Evolutionary conservation across 495 filamentous ascomycete genomes (phyloP).

Genomic region (Aspergillus saccharolyticus): DNA sequence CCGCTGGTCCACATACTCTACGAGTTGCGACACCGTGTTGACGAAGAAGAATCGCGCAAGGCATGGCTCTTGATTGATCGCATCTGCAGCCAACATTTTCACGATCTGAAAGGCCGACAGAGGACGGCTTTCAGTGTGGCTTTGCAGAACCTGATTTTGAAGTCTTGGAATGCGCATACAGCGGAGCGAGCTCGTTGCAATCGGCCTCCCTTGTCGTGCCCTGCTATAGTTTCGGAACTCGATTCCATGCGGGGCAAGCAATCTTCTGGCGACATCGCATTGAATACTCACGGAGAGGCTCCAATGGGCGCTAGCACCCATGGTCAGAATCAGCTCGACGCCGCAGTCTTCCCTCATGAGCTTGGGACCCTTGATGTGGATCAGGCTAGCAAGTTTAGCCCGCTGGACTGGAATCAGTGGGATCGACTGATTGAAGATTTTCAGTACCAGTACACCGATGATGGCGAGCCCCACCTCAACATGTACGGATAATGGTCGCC

Average conservation of each 20-base stretch:
- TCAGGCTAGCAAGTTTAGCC: slow-evolving; percentile 17
- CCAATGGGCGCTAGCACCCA: background rate
- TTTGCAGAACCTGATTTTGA: slow-evolving; percentile 31
- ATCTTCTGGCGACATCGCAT: background rate
- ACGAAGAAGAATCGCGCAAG: slow-evolving; percentile 24
- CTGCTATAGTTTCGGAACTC: slow-evolving; percentile 15
- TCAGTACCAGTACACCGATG: slow-evolving; percentile 10
- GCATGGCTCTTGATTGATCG: slow-evolving; percentile 33
- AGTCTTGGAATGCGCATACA: slow-evolving; percentile 32
- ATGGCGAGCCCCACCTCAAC: background rate
- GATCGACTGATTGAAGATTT: slow-evolving; percentile 31
- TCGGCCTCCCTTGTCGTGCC: slow-evolving; percentile 22
- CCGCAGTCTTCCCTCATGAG: background rate
- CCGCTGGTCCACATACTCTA: slow-evolving; percentile 40
- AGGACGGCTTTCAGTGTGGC: slow-evolving; percentile 31
- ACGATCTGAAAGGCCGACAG: slow-evolving; percentile 13
- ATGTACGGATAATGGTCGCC: background rate
- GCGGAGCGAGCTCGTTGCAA: slow-evolving; percentile 23
- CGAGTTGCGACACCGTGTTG: slow-evolving; percentile 30
- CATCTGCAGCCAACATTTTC: slow-evolving; percentile 25
- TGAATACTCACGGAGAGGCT: background rate
- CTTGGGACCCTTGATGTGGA: slow-evolving; percentile 1
- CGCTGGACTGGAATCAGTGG: slow-evolving; percentile 35
- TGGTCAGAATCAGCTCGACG: background rate
- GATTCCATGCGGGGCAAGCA: slow-evolving; percentile 2